phyloP scores from a whole-genome alignment of 768 basidiomycete species.

The Lactifluus echinatus region DNA sequence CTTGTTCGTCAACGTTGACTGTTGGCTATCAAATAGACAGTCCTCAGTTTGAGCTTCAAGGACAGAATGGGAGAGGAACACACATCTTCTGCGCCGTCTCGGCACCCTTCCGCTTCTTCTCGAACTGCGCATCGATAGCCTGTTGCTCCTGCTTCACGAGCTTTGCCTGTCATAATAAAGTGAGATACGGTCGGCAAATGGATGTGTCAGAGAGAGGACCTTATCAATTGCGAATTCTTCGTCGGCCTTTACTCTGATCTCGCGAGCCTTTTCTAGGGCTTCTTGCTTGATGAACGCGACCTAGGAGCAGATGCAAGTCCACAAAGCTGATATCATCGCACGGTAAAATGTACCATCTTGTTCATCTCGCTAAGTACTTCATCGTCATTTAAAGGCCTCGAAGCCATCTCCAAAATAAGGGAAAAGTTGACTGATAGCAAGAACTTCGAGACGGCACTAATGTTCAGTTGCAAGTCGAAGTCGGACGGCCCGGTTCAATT shows the following conservation, averaged over 20 bases:
- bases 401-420: constrained; percentile 41
- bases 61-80: constrained; percentile 21
- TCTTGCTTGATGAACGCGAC: constrained; percentile 99
- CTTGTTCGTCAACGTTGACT: constrained; percentile 94
- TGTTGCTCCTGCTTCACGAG: constrained; percentile 95
- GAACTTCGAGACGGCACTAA: too few species aligned
- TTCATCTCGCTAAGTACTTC: constrained; percentile 97
- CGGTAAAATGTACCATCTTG: constrained; percentile 69
- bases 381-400: constrained; percentile 82
- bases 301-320: constrained; percentile 25
- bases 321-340: not conserved
- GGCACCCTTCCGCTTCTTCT: constrained; percentile 92
- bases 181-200: not conserved
- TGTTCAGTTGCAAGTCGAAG: too few species aligned
- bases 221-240: constrained; percentile 99
- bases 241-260: constrained; percentile 95
- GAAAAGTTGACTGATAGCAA: not conserved
- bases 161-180: constrained; percentile 59
- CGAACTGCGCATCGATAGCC: constrained; percentile 87
- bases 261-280: constrained; percentile 92
- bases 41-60: not conserved
- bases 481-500: not conserved
- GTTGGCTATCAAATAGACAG: constrained; percentile 46
- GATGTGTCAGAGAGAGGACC: constrained; percentile 32
- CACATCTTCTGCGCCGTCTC: constrained; percentile 97